These are phyloP conservation scores for Penicillium simplicissimum DNA, from an alignment of 495 filamentous ascomycete species.

Conservation along the genomic window DNA sequence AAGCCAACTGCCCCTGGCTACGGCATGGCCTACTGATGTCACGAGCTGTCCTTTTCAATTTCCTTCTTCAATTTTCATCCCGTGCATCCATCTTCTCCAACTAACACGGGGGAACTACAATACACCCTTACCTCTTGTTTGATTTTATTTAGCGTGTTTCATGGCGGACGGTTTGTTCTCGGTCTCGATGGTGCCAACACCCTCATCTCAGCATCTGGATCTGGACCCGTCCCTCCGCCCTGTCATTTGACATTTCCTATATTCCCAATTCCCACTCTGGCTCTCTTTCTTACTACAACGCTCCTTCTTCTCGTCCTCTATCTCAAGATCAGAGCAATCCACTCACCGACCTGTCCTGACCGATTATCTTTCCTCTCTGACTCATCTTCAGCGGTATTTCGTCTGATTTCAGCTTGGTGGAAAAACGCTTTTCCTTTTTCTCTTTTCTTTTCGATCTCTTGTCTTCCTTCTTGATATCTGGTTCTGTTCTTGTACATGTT, in stretches of 20 bases:
- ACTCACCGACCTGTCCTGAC: neutral
- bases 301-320: neutral
- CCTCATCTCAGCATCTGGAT: neutral
- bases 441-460: neutral
- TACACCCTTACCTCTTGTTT: constrained; percentile 10
- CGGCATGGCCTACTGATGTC: constrained; percentile 41
- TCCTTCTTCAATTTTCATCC: neutral
- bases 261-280: constrained; percentile 5
- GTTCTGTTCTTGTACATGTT: constrained; percentile 8
- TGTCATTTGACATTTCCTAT: constrained; percentile 5
- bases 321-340: neutral
- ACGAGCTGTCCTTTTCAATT: constrained; percentile 13
- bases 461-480: neutral
- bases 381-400: constrained; percentile 1
- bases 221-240: constrained; percentile 2
- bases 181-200: constrained; percentile 8
- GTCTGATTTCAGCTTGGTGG: constrained; percentile 1
- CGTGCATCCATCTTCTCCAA: neutral
- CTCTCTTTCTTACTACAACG: constrained; percentile 7
- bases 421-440: neutral
- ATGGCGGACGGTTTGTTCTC: constrained; percentile 16
- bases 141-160: constrained; percentile 16
- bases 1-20: constrained; percentile 44
- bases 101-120: neutral
- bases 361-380: neutral